phyloP scores from a whole-genome alignment of 305 asterid genomes.

The Solanum hybrid region DNA sequence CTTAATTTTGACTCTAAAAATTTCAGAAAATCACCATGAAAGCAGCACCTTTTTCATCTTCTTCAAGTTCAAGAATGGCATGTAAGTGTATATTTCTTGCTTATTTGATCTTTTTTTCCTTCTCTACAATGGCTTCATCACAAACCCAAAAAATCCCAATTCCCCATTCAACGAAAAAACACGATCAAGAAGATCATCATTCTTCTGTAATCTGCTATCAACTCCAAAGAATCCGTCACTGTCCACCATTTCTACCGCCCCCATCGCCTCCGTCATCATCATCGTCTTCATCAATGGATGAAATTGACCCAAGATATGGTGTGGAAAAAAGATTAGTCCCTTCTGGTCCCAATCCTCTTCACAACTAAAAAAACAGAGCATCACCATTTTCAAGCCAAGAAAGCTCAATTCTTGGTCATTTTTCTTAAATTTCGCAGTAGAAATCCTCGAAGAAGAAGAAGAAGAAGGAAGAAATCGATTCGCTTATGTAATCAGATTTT shows the following conservation, averaged over 20 bases:
- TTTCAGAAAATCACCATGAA: constrained; percentile 14
- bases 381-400: background rate
- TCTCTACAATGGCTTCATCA: background rate
- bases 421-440: background rate
- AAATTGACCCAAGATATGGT: constrained; percentile 73
- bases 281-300: constrained; percentile 14
- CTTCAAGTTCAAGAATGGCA: background rate
- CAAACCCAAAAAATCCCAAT: background rate
- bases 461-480: background rate
- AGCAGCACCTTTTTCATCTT: constrained; percentile 9
- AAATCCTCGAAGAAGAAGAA: background rate
- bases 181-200: constrained; percentile 2
- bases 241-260: constrained; percentile 31
- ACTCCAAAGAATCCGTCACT: constrained; percentile 39
- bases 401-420: background rate
- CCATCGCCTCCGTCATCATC: constrained; percentile 6
- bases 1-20: background rate
- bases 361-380: constrained; percentile 31
- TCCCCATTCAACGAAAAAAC: background rate
- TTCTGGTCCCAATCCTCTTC: constrained; percentile 86
- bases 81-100: background rate
- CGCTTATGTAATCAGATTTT: background rate
- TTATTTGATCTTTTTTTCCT: background rate
- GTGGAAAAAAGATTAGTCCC: constrained; percentile 73
- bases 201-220: constrained; percentile 25